phyloP scores from a whole-genome alignment of 2,329 filamentous ascomycete species.

The Colletotrichum magnum region DNA sequence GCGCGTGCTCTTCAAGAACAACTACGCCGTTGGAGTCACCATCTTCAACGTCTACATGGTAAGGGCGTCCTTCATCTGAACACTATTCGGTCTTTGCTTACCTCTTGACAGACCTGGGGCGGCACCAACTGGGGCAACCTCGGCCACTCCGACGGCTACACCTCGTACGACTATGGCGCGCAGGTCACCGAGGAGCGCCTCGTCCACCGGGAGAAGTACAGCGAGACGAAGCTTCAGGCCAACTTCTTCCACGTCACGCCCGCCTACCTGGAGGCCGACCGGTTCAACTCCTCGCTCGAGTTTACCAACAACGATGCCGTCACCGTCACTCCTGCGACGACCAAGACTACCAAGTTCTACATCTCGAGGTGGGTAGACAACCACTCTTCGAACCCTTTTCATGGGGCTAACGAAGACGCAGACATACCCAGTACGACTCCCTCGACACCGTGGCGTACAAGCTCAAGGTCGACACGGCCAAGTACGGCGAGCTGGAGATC shows the following conservation, averaged over 20 bases:
- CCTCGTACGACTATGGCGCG: constrained; percentile 63
- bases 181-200: constrained; percentile 75
- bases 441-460: constrained; percentile 70
- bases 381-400: no score
- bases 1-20: constrained; percentile 82
- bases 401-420: constrained; percentile 28
- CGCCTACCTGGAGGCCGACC: constrained; percentile 72
- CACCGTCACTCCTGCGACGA: constrained; percentile 72
- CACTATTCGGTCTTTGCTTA: neutral
- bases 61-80: constrained; percentile 33
- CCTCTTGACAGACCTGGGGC: constrained; percentile 66
- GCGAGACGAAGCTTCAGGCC: constrained; percentile 78
- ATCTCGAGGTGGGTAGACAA: constrained; percentile 54
- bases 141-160: constrained; percentile 73
- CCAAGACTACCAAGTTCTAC: constrained; percentile 67
- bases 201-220: constrained; percentile 79
- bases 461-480: constrained; percentile 69
- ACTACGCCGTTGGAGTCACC: constrained; percentile 72
- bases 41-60: constrained; percentile 82
- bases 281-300: constrained; percentile 46
- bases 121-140: constrained; percentile 86
- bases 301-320: constrained; percentile 58
- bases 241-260: constrained; percentile 80
- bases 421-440: constrained; percentile 74
- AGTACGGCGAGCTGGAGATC: constrained; percentile 64